Evolutionary conservation across 495 filamentous ascomycete genomes (phyloP).

Genomic region (Xylaria castorea): DNA sequence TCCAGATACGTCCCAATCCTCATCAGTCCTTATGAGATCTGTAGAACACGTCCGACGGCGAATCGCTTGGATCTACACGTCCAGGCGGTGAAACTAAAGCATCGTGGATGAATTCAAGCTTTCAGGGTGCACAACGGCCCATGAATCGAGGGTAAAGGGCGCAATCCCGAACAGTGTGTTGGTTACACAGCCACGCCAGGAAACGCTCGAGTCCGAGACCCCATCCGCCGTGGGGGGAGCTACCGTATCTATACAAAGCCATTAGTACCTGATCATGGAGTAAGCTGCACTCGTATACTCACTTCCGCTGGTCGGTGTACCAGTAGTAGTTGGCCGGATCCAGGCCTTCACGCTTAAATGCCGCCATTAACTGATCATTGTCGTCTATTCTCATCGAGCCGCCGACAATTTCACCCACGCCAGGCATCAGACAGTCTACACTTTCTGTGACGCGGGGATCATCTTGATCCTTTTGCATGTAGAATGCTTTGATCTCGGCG

Average conservation of each 20-base stretch:
- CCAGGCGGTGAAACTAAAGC: background rate
- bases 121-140: slow-evolving; percentile 87
- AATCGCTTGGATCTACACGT: background rate
- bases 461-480: slow-evolving; percentile 90
- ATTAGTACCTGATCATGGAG: slow-evolving; percentile 36
- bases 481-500: slow-evolving; percentile 97
- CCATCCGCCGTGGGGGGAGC: slow-evolving; percentile 93
- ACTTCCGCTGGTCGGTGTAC: slow-evolving; percentile 99
- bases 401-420: slow-evolving; percentile 96
- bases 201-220: slow-evolving; percentile 95
- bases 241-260: slow-evolving; percentile 73
- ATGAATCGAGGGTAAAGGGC: slow-evolving; percentile 94
- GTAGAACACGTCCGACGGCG: background rate
- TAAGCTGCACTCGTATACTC: slow-evolving; percentile 50
- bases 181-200: slow-evolving; percentile 93
- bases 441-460: slow-evolving; percentile 94
- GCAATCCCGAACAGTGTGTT: slow-evolving; percentile 88
- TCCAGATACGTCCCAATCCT: background rate
- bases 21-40: background rate
- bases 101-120: background rate
- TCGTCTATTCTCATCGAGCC: slow-evolving; percentile 96
- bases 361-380: slow-evolving; percentile 89
- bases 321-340: slow-evolving; percentile 91
- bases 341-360: slow-evolving; percentile 87
- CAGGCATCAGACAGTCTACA: slow-evolving; percentile 95